A percentile compares a stretch with the other conserved stretches of the same genome.
Evolutionary conservation across 139 green algal species (phyloP).

Genomic region (Chlamydomonas schloesseri): DNA sequence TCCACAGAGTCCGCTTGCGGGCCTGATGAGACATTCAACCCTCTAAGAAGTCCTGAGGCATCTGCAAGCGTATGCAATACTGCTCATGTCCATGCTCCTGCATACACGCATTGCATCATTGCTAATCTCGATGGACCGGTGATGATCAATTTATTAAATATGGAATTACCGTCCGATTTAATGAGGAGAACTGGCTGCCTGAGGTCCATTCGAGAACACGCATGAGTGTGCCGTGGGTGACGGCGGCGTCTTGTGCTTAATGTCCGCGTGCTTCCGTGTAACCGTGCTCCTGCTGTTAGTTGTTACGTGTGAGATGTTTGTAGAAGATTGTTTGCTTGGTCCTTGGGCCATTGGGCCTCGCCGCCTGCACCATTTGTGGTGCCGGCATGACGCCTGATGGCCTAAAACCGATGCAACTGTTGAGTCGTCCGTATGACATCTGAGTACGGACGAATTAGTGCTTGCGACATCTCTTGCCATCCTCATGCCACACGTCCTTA

Average conservation of each 20-base stretch:
- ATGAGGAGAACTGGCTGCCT: conserved; percentile 37
- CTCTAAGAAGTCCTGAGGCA: conserved; percentile 49
- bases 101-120: neutral
- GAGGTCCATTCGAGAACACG: neutral
- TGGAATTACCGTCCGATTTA: conserved; percentile 44
- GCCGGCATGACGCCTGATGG: neutral
- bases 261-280: no score
- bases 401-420: neutral
- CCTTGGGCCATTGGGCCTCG: neutral
- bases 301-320: no score
- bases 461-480: neutral
- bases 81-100: neutral
- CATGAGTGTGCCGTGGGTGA: no score
- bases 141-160: conserved; percentile 15
- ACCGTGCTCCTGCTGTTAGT: no score
- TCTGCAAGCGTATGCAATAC: neutral
- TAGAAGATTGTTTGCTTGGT: no score
- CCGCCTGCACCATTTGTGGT: neutral
- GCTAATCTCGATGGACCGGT: neutral
- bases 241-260: no score
- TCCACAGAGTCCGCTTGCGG: conserved; percentile 25
- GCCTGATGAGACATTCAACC: conserved; percentile 36
- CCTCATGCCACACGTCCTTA: neutral
- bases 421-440: conserved; percentile 29
- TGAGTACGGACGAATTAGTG: conserved; percentile 40